phyloP scores from a whole-genome alignment of 495 filamentous ascomycete species.

The Trichocladium antarcticum region DNA sequence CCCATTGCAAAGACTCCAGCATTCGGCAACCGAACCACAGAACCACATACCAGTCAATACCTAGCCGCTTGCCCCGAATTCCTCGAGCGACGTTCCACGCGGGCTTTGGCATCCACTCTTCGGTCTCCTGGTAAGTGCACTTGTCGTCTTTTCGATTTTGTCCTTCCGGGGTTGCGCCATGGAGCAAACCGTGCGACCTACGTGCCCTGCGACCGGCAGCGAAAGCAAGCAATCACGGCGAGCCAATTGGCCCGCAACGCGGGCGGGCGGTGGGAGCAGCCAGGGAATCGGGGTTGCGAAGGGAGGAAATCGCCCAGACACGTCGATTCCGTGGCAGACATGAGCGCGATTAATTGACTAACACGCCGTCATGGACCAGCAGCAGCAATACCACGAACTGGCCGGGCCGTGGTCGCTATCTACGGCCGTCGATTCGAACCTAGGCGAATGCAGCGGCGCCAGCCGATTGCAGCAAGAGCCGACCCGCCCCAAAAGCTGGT shows the following conservation, averaged over 20 bases:
- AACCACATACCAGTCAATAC: conserved; percentile 20
- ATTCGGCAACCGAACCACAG: not conserved
- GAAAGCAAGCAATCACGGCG: conserved; percentile 3
- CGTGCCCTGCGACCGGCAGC: conserved; percentile 8
- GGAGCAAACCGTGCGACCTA: conserved; percentile 12
- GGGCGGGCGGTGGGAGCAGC: not conserved
- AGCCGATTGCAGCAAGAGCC: conserved; percentile 9
- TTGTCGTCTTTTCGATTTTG: not conserved
- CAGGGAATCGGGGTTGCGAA: not conserved
- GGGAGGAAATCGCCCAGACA: not conserved
- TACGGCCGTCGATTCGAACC: conserved; percentile 9
- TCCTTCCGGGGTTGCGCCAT: not conserved
- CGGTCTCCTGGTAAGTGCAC: not conserved
- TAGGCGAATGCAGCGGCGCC: conserved; percentile 9
- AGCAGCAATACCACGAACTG: conserved; percentile 4
- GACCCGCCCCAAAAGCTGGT: not conserved
- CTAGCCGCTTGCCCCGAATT: conserved; percentile 1
- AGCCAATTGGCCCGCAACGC: conserved; percentile 2
- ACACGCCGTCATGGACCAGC: conserved; percentile 19
- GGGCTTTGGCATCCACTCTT: not conserved
- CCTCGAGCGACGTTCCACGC: conserved; percentile 4
- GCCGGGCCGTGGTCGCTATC: conserved; percentile 12
- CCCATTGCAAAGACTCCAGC: conserved; percentile 14
- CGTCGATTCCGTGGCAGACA: not conserved
- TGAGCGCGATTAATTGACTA: conserved; percentile 14